Conservation (phyloP, 108 stramenopile genomes). For the Nitzschia sp. region DNA sequence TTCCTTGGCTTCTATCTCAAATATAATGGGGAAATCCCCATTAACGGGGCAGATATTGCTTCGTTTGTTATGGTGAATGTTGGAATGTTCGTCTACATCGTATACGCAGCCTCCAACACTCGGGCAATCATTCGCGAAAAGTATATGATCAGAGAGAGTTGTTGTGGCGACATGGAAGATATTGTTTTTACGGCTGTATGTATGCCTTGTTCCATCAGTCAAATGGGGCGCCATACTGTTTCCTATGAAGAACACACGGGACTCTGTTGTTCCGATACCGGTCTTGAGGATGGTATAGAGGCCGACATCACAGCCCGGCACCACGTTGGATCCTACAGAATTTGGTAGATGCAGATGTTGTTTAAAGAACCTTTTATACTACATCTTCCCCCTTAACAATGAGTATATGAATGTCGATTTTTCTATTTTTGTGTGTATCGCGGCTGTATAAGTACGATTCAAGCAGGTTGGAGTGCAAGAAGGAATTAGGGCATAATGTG, state of each 20-base stretch:
- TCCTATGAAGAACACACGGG: conserved; percentile 53
- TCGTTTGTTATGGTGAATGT: conserved; percentile 51
- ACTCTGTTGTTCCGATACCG: conserved; percentile 41
- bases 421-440: no score
- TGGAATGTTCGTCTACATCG: conserved; percentile 47
- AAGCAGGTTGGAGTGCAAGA: no score
- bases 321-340: conserved; percentile 8
- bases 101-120: conserved; percentile 53
- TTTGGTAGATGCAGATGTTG: conserved; percentile 1
- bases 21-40: conserved; percentile 22
- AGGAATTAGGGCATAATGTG: no score
- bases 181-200: conserved; percentile 56
- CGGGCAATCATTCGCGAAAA: conserved; percentile 59
- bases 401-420: no score
- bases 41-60: conserved; percentile 40
- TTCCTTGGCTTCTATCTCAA: conserved; percentile 47
- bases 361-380: no score
- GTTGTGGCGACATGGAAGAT: conserved; percentile 45
- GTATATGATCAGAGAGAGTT: conserved; percentile 59
- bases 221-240: conserved; percentile 83
- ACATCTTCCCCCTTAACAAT: no score
- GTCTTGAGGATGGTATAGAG: conserved; percentile 24
- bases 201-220: conserved; percentile 67
- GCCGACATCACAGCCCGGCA: background rate
- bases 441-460: no score